Evolutionary conservation across 2,329 filamentous ascomycete species (phyloP).

Genomic region (Monilinia aucupariae): DNA sequence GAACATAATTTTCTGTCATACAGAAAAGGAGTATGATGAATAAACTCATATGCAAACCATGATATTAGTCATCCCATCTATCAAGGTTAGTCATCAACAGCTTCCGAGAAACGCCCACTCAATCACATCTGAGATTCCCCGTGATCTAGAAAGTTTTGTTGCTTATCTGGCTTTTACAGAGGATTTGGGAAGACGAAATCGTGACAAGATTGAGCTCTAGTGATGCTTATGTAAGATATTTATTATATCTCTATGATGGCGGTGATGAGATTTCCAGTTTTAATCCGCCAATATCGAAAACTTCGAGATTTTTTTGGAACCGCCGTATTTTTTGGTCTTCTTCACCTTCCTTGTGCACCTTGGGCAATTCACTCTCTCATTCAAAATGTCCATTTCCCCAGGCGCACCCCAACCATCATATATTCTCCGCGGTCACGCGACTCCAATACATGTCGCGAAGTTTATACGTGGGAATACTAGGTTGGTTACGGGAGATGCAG

Average conservation of each 20-base stretch:
- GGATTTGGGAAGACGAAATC: not conserved
- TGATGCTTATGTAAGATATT: not conserved
- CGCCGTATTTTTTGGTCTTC: not conserved
- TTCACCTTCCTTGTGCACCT: not conserved
- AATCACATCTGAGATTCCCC: too few relatives aligned
- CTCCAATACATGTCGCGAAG: conserved; percentile 69
- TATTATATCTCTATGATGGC: not conserved
- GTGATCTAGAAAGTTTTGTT: too few relatives aligned
- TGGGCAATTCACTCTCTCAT: too few relatives aligned
- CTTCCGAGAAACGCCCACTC: too few relatives aligned
- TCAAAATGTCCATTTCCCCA: conserved; percentile 29
- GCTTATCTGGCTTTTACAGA: too few relatives aligned
- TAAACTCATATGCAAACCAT: too few relatives aligned
- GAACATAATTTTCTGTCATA: too few relatives aligned
- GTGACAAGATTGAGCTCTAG: not conserved
- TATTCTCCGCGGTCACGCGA: conserved; percentile 79
- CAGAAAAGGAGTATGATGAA: too few relatives aligned
- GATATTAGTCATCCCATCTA: too few relatives aligned
- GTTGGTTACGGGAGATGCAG: conserved; percentile 80
- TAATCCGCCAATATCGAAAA: not conserved
- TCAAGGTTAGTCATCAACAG: too few relatives aligned
- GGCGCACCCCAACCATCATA: conserved; percentile 36
- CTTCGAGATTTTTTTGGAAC: not conserved
- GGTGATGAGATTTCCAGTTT: not conserved
- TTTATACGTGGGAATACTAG: conserved; percentile 71